Conservation (phyloP, 1,284 basidiomycete species). For the Ustilago loliicola region DNA sequence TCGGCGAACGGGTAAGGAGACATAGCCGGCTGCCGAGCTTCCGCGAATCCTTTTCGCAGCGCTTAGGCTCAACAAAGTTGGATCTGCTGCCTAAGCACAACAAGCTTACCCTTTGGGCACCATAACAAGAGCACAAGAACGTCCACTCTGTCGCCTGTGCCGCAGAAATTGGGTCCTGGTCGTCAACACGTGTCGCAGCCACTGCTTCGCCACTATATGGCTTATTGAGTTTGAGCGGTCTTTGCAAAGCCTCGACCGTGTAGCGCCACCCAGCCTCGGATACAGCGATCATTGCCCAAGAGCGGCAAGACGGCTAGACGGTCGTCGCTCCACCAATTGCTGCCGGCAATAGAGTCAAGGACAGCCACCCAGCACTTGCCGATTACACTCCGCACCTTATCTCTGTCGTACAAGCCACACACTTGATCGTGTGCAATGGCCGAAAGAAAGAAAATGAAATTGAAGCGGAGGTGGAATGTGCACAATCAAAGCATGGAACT, state of each 20-base stretch:
- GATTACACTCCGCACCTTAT: neutral
- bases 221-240: neutral
- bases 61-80: neutral
- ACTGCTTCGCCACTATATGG: neutral
- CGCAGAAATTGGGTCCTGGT: neutral
- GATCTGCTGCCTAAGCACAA: neutral
- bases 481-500: constrained; percentile 5
- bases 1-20: constrained; percentile 6
- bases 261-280: constrained; percentile 1
- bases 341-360: neutral
- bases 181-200: neutral
- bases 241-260: neutral
- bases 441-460: neutral
- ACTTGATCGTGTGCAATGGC: neutral
- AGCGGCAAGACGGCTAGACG: neutral
- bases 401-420: neutral
- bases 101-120: neutral
- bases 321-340: neutral
- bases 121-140: neutral
- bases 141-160: neutral
- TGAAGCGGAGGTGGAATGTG: constrained; percentile 1
- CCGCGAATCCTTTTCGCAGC: neutral
- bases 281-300: neutral
- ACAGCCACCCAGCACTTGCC: neutral
- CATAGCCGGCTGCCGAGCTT: neutral